Evolutionary conservation across 2,329 filamentous ascomycete species (phyloP).

Genomic region (Ophiocordyceps sinensis): DNA sequence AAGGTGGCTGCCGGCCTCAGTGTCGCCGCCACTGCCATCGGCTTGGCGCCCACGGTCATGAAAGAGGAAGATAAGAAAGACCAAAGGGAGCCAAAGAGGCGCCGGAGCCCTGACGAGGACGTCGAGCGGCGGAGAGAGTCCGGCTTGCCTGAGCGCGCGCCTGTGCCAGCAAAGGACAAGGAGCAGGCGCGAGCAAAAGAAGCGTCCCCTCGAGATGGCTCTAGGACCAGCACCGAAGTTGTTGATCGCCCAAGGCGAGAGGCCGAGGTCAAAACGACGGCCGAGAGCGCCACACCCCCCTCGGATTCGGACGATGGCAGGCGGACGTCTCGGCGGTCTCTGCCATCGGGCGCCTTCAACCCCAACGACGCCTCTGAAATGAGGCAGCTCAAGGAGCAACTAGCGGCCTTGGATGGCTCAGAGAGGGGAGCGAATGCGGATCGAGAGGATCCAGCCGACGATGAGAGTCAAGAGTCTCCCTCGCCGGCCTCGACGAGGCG

Average conservation of each 20-base stretch:
- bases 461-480: conserved; percentile 3
- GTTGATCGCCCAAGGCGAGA: conserved; percentile 21
- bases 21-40: conserved; percentile 33
- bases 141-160: conserved; percentile 8
- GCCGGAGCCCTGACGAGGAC: conserved; percentile 18
- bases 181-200: conserved; percentile 7
- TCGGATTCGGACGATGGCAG: conserved; percentile 28
- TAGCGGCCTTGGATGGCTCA: conserved; percentile 24
- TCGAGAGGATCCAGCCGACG: background rate
- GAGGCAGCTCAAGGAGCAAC: conserved; percentile 33
- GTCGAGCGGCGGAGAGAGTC: conserved; percentile 9
- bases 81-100: conserved; percentile 13
- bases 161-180: conserved; percentile 4
- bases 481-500: conserved; percentile 8
- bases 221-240: conserved; percentile 5
- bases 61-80: conserved; percentile 26
- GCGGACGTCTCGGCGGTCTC: conserved; percentile 21
- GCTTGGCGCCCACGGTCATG: conserved; percentile 19
- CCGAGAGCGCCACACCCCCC: conserved; percentile 18
- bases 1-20: conserved; percentile 33
- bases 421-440: conserved; percentile 8
- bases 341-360: conserved; percentile 29
- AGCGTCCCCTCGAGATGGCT: conserved; percentile 3
- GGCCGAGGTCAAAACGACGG: conserved; percentile 21
- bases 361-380: conserved; percentile 37